phyloP scores from a whole-genome alignment of 352 stramenopile species.

The Pythium volutum region DNA sequence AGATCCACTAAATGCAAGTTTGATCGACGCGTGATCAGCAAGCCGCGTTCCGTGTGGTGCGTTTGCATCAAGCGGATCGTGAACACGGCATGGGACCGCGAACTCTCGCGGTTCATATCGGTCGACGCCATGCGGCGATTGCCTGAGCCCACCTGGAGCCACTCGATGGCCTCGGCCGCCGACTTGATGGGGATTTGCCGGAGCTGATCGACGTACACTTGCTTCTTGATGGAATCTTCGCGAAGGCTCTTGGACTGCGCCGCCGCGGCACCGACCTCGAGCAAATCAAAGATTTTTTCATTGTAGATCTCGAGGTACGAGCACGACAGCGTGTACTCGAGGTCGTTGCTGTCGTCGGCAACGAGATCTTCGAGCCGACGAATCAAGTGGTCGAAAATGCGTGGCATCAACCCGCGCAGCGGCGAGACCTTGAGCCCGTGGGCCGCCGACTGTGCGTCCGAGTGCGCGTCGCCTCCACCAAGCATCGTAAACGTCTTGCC shows the following conservation, averaged over 20 bases:
- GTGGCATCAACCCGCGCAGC: conserved; percentile 71
- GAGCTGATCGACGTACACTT: conserved; percentile 81
- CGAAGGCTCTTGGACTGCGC: conserved; percentile 65
- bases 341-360: conserved; percentile 37
- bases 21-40: conserved; percentile 64
- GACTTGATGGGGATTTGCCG: conserved; percentile 60
- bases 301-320: conserved; percentile 93
- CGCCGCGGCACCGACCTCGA: conserved; percentile 53
- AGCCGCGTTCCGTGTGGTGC: conserved; percentile 52
- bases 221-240: conserved; percentile 67
- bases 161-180: conserved; percentile 65
- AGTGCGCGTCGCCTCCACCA: conserved; percentile 29
- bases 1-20: conserved; percentile 86
- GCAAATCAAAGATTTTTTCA: conserved; percentile 86
- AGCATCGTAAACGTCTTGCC: conserved; percentile 91
- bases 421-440: conserved; percentile 50
- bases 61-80: conserved; percentile 92
- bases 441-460: conserved; percentile 19
- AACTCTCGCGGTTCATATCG: conserved; percentile 97
- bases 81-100: conserved; percentile 96
- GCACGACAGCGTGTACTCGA: conserved; percentile 66
- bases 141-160: conserved; percentile 66
- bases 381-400: conserved; percentile 86
- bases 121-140: conserved; percentile 95
- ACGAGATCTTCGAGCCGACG: conserved; percentile 42